phyloP scores from a whole-genome alignment of 805 yeast genomes.

The Metschnikowia proteae region DNA sequence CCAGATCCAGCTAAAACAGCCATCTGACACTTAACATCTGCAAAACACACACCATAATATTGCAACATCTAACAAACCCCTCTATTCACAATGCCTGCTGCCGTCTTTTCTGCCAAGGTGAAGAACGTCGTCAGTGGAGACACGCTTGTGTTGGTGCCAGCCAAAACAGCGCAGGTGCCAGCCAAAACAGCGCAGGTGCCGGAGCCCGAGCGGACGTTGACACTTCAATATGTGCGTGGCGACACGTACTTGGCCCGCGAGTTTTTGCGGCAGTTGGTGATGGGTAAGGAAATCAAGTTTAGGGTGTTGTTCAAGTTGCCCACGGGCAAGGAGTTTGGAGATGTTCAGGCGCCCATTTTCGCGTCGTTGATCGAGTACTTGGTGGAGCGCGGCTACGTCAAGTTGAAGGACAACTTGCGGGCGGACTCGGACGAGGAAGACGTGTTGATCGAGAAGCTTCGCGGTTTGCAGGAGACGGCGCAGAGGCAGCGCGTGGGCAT shows the following conservation, averaged over 20 bases:
- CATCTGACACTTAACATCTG: neutral
- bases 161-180: conserved; percentile 38
- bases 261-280: conserved; percentile 52
- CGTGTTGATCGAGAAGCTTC: conserved; percentile 34
- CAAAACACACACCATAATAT: neutral
- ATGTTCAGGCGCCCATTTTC: conserved; percentile 61
- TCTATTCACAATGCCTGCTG: neutral
- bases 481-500: conserved; percentile 48
- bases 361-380: conserved; percentile 54
- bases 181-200: conserved; percentile 38
- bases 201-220: conserved; percentile 54
- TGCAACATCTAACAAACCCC: no score
- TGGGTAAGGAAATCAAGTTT: conserved; percentile 64
- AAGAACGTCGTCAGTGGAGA: conserved; percentile 70
- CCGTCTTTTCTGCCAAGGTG: conserved; percentile 49
- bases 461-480: conserved; percentile 48
- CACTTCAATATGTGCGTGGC: conserved; percentile 63
- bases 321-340: conserved; percentile 66
- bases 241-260: conserved; percentile 61
- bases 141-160: conserved; percentile 58
- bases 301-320: conserved; percentile 52
- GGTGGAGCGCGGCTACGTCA: conserved; percentile 57
- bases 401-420: conserved; percentile 51
- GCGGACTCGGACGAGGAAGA: conserved; percentile 39
- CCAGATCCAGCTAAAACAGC: no score